Conservation (phyloP, 257 asterid species). For the Solanum sejunctum region DNA sequence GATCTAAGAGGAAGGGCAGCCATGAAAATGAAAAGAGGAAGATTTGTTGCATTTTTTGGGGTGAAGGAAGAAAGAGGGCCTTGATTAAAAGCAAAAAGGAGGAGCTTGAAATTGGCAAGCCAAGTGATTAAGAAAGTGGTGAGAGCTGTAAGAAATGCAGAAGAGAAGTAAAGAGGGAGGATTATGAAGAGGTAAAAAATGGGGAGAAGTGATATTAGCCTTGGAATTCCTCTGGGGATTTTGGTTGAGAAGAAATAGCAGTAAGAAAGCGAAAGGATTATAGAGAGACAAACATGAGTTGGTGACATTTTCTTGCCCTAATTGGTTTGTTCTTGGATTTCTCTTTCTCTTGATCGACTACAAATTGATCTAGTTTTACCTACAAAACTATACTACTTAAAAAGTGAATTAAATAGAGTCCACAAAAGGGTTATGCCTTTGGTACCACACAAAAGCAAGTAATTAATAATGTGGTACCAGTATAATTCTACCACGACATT, state of each 20-base stretch:
- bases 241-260: conserved; percentile 30
- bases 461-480: background rate
- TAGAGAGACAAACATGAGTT: conserved; percentile 25
- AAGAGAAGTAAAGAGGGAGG: conserved; percentile 25
- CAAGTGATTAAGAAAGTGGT: conserved; percentile 52
- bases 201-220: conserved; percentile 13
- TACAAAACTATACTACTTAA: background rate
- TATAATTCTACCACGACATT: background rate
- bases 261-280: conserved; percentile 19
- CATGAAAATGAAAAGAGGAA: conserved; percentile 33
- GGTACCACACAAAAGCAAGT: background rate
- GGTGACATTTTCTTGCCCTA: background rate
- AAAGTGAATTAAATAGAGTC: background rate
- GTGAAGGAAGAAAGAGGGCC: conserved; percentile 28
- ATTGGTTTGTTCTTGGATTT: background rate
- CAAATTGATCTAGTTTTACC: background rate
- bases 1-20: conserved; percentile 54
- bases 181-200: conserved; percentile 3
- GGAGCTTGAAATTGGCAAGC: conserved; percentile 70
- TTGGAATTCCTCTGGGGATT: conserved; percentile 14
- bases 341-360: background rate
- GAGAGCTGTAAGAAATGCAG: conserved; percentile 10
- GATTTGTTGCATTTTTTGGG: conserved; percentile 2
- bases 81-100: conserved; percentile 44
- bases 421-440: background rate